Percentiles rank a stretch among this genome's conserved stretches.
These are phyloP conservation scores for Nakazawaea holstii DNA, from an alignment of 805 yeast species.

Conservation along the genomic window DNA sequence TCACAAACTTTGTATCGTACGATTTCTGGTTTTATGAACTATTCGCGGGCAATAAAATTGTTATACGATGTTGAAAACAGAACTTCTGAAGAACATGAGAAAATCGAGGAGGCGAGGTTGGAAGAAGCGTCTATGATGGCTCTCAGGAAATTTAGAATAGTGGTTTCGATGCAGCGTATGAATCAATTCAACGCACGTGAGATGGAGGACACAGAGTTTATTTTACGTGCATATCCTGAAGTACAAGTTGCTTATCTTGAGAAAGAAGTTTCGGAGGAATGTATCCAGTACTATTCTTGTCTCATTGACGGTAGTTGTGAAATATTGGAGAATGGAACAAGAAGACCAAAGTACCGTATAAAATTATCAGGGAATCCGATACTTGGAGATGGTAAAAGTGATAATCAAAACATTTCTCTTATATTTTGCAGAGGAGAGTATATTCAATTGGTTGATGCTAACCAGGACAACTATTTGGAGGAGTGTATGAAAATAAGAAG, in stretches of 20 bases:
- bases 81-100: slow-evolving; percentile 23
- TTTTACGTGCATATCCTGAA: slow-evolving; percentile 62
- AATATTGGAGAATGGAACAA: slow-evolving; percentile 48
- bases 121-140: slow-evolving; percentile 51
- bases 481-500: slow-evolving; percentile 77
- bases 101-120: slow-evolving; percentile 29
- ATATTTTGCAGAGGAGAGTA: slow-evolving; percentile 78
- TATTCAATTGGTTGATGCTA: slow-evolving; percentile 76
- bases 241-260: slow-evolving; percentile 60
- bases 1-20: slow-evolving; percentile 81
- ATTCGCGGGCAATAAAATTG: slow-evolving; percentile 64
- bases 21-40: slow-evolving; percentile 77
- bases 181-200: slow-evolving; percentile 50
- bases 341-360: slow-evolving; percentile 59
- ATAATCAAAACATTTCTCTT: slow-evolving; percentile 74
- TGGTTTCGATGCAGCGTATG: slow-evolving; percentile 62
- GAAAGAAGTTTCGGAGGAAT: slow-evolving; percentile 38
- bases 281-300: slow-evolving; percentile 50
- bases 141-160: slow-evolving; percentile 56
- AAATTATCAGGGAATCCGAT: slow-evolving; percentile 76
- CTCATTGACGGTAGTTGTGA: slow-evolving; percentile 70
- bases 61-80: slow-evolving; percentile 51
- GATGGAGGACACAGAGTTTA: slow-evolving; percentile 51
- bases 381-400: slow-evolving; percentile 81
- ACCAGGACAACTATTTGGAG: slow-evolving; percentile 78